A percentile compares a stretch with the other conserved stretches of the same genome.
Conservation (phyloP, 2,329 filamentous ascomycete species). For the Colletotrichum horii region DNA sequence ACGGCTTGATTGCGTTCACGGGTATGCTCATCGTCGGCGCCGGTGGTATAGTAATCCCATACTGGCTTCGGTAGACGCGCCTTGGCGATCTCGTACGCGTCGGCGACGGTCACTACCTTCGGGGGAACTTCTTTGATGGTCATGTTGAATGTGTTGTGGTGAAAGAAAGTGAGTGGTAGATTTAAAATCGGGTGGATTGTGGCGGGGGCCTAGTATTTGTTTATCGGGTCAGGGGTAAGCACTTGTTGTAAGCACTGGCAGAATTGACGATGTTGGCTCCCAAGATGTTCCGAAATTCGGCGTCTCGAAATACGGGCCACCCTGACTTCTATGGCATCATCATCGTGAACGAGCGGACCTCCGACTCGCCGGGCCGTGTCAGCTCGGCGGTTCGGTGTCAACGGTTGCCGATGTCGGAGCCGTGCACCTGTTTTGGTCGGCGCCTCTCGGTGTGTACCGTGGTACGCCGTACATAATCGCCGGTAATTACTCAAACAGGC, state of each 20-base stretch:
- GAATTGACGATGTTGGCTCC: not conserved
- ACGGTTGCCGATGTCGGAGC: constrained; percentile 1
- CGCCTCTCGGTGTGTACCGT: not conserved
- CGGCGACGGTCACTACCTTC: constrained; percentile 22
- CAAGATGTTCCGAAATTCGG: not conserved
- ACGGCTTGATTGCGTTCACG: constrained; percentile 20
- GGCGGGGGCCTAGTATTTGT: not conserved
- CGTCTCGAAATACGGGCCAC: not conserved
- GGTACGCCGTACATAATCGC: not conserved
- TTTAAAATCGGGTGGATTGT: not conserved
- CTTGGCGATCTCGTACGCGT: constrained; percentile 2
- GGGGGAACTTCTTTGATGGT: not conserved
- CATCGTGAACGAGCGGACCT: not conserved
- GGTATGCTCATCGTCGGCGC: constrained; percentile 26
- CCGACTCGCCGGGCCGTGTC: not conserved
- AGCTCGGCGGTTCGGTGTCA: constrained; percentile 1
- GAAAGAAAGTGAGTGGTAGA: not conserved
- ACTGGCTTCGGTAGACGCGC: constrained; percentile 14
- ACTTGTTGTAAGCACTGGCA: not conserved
- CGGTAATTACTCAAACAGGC: constrained; percentile 60
- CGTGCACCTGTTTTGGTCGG: not conserved
- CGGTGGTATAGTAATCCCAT: constrained; percentile 28
- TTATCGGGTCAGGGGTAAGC: not conserved
- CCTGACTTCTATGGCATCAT: constrained; percentile 8
- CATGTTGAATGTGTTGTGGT: not conserved